These are phyloP conservation scores for Amphicarpaea edgeworthii DNA, from an alignment of 306 rosid genomes.

Conservation along the genomic window DNA sequence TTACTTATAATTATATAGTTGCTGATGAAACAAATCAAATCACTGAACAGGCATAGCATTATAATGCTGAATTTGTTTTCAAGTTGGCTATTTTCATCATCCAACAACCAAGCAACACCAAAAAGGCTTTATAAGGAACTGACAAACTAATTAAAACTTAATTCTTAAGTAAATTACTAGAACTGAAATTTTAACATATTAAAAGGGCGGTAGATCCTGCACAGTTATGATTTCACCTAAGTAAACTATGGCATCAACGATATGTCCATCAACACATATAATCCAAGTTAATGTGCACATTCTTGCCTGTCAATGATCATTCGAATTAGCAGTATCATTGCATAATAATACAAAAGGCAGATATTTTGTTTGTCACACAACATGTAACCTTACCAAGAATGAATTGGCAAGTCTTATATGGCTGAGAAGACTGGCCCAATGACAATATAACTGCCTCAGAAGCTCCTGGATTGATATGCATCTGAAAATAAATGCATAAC, in stretches of 20 bases:
- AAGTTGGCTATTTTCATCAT: background rate
- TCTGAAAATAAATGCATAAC: constrained; percentile 56
- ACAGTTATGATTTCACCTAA: background rate
- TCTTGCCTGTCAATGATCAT: constrained; percentile 21
- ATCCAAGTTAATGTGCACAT: constrained; percentile 7
- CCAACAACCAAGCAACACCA: constrained; percentile 17
- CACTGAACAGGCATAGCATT: constrained; percentile 8
- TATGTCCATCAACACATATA: constrained; percentile 1
- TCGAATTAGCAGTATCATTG: constrained; percentile 5
- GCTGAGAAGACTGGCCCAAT: constrained; percentile 79
- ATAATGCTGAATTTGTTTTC: constrained; percentile 8
- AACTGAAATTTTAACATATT: constrained; percentile 11
- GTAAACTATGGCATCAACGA: constrained; percentile 21
- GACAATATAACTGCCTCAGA: constrained; percentile 82
- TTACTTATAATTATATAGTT: background rate
- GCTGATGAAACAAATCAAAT: constrained; percentile 7
- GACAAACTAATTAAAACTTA: background rate
- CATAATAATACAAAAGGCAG: background rate
- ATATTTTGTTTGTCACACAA: constrained; percentile 10
- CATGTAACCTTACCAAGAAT: constrained; percentile 75
- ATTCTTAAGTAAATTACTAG: background rate
- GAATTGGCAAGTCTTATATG: constrained; percentile 85
- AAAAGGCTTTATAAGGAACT: background rate
- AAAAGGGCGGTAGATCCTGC: constrained; percentile 3
- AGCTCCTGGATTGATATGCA: constrained; percentile 78